A percentile compares a stretch with the other conserved stretches of the same genome.
Conservation (phyloP, 257 asterid species). For the Nicotiana noctiflora region DNA sequence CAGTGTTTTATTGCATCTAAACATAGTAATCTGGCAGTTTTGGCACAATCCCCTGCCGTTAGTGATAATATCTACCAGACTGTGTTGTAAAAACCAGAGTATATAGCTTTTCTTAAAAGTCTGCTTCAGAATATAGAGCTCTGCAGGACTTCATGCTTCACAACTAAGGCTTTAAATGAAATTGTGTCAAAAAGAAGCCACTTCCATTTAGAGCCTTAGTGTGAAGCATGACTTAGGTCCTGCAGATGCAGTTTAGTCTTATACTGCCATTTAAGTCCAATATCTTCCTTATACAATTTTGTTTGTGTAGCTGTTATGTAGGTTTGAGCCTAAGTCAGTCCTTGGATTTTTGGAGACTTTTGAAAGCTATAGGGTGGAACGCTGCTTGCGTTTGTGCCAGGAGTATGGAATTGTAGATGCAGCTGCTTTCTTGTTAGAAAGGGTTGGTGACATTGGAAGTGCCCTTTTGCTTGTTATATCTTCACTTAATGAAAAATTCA, state of each 20-base stretch:
- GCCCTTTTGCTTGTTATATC: constrained; percentile 77
- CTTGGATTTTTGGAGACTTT: constrained; percentile 89
- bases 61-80: background rate
- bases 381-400: constrained; percentile 85
- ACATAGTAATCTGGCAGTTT: background rate
- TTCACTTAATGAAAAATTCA: constrained; percentile 55
- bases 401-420: constrained; percentile 79
- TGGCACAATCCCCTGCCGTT: background rate
- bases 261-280: background rate
- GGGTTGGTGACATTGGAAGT: constrained; percentile 95
- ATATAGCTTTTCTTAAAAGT: background rate
- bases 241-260: background rate
- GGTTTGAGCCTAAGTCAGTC: constrained; percentile 69
- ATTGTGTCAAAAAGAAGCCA: background rate
- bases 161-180: background rate
- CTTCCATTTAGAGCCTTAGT: background rate
- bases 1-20: background rate
- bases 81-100: background rate
- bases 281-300: background rate
- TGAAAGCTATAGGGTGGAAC: constrained; percentile 94
- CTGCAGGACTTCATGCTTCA: background rate
- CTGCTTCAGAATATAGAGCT: background rate
- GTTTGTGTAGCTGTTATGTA: constrained; percentile 75
- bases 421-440: constrained; percentile 89
- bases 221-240: background rate